Evolutionary conservation across 2,329 filamentous ascomycete genomes (phyloP), one percentile per base, ranked within the genome.

Genomic region (Scedosporium apiospermum): DNA sequence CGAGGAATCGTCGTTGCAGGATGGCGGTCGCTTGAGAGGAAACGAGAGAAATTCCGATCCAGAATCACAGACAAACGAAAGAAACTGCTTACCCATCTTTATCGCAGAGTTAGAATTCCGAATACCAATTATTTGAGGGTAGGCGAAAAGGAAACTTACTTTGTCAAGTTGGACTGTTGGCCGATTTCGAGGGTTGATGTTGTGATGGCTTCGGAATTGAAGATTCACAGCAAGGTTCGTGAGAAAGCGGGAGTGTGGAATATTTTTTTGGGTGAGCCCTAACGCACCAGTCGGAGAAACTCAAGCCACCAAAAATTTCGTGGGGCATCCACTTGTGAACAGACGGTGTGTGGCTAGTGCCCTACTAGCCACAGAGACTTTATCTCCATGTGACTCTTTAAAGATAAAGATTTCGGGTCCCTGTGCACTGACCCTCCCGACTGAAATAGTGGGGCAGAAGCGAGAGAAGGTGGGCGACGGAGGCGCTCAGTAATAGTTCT

Each of bases 1-100:
- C 18, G 59, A 53, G 38, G 58, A 44, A 21, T 41, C 58, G 44
- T 46, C 21, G 41, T 23, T 60, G 21, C 21, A 27, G 2, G 41
- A 27, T 9, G 41, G 23, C 26, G 44, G n/a, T 61, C 59, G 59
- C 59, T 61, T 51, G 46, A 34, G 16, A 16, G 27, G 10, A 23
- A 55, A 23, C 51, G 51, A 51, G 34, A 27, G 44, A 21, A 53
- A 51, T 12, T 38, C 16, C 23, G 23, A 44, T 14, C n/a, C 21
- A 5, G 51, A 23, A 49, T 49, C n/a, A 10, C n/a, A 64, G 46
- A 66, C 65, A 63, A 65, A 66, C 64, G 67, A 64, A 64, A 64
- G 65, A 65, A 72, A 64, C 41, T 69, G 73, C 83, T 85, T 85
- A 86, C 83, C 83, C 83, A 86, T 86, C 83, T 86, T 73, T 67